phyloP scores from a whole-genome alignment of 2,329 filamentous ascomycete species.

The Microsporum canis region DNA sequence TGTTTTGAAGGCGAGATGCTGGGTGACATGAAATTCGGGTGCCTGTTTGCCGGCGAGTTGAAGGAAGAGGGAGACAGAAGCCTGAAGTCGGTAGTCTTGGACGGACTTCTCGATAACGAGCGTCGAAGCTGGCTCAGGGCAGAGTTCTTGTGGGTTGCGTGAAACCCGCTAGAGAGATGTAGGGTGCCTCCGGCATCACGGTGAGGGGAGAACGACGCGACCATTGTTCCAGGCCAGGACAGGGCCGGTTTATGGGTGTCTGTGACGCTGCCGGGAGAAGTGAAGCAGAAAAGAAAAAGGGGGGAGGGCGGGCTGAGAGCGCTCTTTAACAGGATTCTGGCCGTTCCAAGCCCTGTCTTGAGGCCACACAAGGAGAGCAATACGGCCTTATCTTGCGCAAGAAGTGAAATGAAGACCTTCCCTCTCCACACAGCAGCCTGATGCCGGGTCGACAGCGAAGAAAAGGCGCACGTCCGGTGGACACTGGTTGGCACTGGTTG shows the following conservation, averaged over 20 bases:
- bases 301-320: too few species aligned
- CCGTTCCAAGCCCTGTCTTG: neutral
- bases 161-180: constrained; percentile 69
- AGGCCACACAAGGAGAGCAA: neutral
- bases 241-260: neutral
- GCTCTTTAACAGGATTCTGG: neutral
- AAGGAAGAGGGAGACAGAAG: constrained; percentile 44
- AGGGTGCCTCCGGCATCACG: constrained; percentile 58
- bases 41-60: constrained; percentile 42
- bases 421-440: neutral
- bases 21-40: constrained; percentile 38
- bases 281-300: neutral
- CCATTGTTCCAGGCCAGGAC: constrained; percentile 23
- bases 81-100: constrained; percentile 61
- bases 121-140: constrained; percentile 73
- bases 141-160: constrained; percentile 70
- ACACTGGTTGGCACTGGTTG: neutral
- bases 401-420: neutral
- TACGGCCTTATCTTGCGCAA: neutral
- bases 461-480: neutral
- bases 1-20: constrained; percentile 49
- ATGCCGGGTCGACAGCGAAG: neutral
- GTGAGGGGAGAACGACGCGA: constrained; percentile 40
- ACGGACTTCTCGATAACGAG: constrained; percentile 86
- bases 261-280: neutral